Base-by-base conservation (phyloP, 805 yeast genomes). In the Tetrapisispora fleetii region DNA sequence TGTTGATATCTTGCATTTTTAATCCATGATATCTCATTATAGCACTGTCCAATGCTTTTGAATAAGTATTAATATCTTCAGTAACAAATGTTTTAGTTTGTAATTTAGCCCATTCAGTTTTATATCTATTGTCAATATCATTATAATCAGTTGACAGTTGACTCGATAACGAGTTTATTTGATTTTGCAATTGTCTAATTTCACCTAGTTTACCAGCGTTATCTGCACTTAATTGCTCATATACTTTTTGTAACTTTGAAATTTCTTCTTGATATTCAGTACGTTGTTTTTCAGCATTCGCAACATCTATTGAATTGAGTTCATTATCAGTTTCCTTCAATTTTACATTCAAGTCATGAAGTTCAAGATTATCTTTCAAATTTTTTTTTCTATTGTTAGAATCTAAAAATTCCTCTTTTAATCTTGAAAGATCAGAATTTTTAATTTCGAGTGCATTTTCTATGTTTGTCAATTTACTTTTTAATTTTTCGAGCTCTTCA, bases 1-100 rank as follows among this genome's bases (percentile, higher is more conserved):
- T 72, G 67, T 93, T 93, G 57, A 91, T 88, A 57, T 89, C 96
- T 56, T 80, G 80, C 99, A 93, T 93, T 62, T 93, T 93, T 51
- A 83, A 68, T 50, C 86, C 77, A 64, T 93, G 99, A 62, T 80
- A 91, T 58, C 81, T 81, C 95, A 93, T 90, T 43, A 93, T 91
- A 0, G 98, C 96, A 53, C 78, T 79, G 60, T 93, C 99, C 42
- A 95, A 72, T 0, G 96, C 96, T 57, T 80, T 86, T 11, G 86
- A 77, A 60, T 89, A 89, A 1, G 85, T 83, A 9, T 74, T 81
- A 42, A 93, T 70, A 67, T 93, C 99, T 48, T 85, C 87, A 5
- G 85, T 81, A 17, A 86, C 83, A 39, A 86, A 75, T 19, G 81
- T 64, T 50, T 82, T 83, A 0, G 95, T 83, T 58, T 87, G 91